Percentiles rank a stretch among this genome's conserved stretches.
phyloP scores from a whole-genome alignment of 78 protist species.

The Chrysochromulina tobinii region DNA sequence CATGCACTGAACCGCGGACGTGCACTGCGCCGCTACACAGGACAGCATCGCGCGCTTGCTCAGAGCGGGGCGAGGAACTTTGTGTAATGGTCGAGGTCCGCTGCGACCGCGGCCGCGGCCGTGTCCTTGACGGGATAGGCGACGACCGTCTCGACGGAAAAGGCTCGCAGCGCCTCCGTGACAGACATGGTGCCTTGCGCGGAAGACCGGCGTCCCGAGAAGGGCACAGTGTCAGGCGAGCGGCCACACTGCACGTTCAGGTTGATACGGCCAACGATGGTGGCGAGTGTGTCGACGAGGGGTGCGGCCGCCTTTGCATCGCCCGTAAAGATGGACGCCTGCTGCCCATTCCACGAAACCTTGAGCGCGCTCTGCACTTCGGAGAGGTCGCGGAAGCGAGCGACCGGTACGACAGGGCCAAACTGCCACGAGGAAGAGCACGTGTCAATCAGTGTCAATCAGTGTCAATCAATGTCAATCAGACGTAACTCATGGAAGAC shows the following conservation, averaged over 20 bases:
- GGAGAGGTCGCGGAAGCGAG: neutral
- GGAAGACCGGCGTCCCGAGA: slow-evolving; percentile 54
- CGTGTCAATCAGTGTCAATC: neutral
- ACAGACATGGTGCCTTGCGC: slow-evolving; percentile 48
- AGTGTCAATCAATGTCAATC: too few species aligned
- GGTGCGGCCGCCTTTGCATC: neutral
- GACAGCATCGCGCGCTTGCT: too few species aligned
- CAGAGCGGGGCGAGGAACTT: too few species aligned
- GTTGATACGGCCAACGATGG: slow-evolving; percentile 49
- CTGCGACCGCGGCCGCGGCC: too few species aligned
- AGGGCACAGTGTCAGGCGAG: slow-evolving; percentile 30
- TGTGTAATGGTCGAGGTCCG: too few species aligned
- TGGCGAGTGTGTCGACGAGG: slow-evolving; percentile 38
- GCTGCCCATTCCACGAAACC: slow-evolving; percentile 43
- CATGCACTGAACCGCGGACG: too few species aligned
- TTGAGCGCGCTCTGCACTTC: neutral
- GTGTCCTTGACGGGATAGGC: neutral
- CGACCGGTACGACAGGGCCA: neutral
- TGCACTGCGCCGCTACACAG: too few species aligned
- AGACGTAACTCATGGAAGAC: too few species aligned
- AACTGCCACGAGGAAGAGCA: neutral
- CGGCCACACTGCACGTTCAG: slow-evolving; percentile 58
- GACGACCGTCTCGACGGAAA: slow-evolving; percentile 5
- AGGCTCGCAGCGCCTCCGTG: slow-evolving; percentile 7
- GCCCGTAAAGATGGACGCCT: slow-evolving; percentile 28